Evolutionary conservation across 176 grass and related monocot species (phyloP), one percentile per base, ranked within the genome.

Genomic region (Avena atlantica): DNA sequence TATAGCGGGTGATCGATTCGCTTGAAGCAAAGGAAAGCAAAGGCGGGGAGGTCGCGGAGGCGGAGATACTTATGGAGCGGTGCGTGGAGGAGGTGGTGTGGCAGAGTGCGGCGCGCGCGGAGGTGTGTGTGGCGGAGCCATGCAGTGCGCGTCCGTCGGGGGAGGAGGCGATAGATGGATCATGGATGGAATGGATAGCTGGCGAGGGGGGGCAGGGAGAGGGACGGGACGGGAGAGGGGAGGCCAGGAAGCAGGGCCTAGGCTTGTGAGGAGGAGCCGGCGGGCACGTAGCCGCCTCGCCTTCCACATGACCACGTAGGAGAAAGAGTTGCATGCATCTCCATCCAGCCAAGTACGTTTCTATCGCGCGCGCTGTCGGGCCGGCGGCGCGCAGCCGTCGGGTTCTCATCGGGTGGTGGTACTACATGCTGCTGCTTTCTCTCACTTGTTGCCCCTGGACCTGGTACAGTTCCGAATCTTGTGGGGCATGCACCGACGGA

Each of bases 271-370:
- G 68, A 81, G 84, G 84, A 87, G 58, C 70, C 50, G 70, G 36
- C 50, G 70, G 36, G 89, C 92, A 94, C 92, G 92, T 94, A 91
- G 87, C 87, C 63, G 61, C 76, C 81, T 79, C 71, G 47, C 6
- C 75, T 14, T 94, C 92, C 92, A 91, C 92, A 91, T 24, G 89
- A 80, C 60, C 80, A 9, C 82, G 82, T 36, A 51, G 6, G 71
- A 50, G 70, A 8, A 8, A 23, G 13, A 23, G 0, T 23, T 81
- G 31, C 81, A 57, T 71, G 49, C 9, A 21, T 13, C 25, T 27
- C 49, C 74, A 31, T 76, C 74, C 74, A 31, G 49, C 48, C 8
- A 29, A 5, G 12, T n/a, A 24, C 5, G 61, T 67, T 34, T 14
- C 44, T 81, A n/a, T 69, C 79, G 48, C 15, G 24, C 14, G 16